Percentiles rank a stretch among this genome's conserved stretches.
Conservation (phyloP, 768 basidiomycete species). For the Russula griseocarnosa region DNA sequence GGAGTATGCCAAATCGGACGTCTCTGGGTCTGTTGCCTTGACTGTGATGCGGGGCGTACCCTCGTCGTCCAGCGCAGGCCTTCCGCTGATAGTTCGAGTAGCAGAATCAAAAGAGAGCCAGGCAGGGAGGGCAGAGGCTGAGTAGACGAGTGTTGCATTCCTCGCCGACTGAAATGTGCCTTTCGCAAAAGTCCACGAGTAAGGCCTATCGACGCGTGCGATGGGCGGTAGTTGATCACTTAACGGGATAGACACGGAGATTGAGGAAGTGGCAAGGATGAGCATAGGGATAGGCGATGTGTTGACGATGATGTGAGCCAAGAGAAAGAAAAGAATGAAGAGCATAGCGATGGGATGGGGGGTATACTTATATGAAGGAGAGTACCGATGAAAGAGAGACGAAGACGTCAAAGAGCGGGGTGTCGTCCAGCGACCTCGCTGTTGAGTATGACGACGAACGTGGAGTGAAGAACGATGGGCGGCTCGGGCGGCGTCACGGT, state of each 20-base stretch:
- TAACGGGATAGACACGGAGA: conserved; percentile 54
- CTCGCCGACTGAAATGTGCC: conserved; percentile 57
- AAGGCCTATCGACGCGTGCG: conserved; percentile 62
- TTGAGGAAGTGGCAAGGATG: conserved; percentile 34
- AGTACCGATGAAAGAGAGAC: not conserved
- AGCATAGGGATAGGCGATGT: conserved; percentile 25
- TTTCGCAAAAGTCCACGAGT: conserved; percentile 63
- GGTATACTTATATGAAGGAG: conserved; percentile 11
- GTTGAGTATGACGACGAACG: conserved; percentile 23
- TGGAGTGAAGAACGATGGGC: conserved; percentile 15
- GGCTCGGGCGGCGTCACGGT: conserved; percentile 5
- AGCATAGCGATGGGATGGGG: conserved; percentile 53
- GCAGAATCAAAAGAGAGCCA: conserved; percentile 75
- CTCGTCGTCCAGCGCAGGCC: conserved; percentile 57
- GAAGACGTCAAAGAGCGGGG: conserved; percentile 28
- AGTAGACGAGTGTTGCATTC: conserved; percentile 47
- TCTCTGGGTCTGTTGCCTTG: conserved; percentile 53
- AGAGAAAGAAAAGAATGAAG: conserved; percentile 53
- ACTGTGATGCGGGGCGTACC: conserved; percentile 60
- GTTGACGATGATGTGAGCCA: conserved; percentile 45
- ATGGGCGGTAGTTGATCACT: conserved; percentile 73
- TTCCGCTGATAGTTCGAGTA: conserved; percentile 62
- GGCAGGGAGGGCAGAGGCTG: conserved; percentile 53
- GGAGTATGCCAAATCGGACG: conserved; percentile 46
- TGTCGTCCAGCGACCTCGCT: conserved; percentile 33